These are phyloP conservation scores for Chytriomyces confervae DNA, from an alignment of 192 early-diverging fungal species.

Conservation along the genomic window DNA sequence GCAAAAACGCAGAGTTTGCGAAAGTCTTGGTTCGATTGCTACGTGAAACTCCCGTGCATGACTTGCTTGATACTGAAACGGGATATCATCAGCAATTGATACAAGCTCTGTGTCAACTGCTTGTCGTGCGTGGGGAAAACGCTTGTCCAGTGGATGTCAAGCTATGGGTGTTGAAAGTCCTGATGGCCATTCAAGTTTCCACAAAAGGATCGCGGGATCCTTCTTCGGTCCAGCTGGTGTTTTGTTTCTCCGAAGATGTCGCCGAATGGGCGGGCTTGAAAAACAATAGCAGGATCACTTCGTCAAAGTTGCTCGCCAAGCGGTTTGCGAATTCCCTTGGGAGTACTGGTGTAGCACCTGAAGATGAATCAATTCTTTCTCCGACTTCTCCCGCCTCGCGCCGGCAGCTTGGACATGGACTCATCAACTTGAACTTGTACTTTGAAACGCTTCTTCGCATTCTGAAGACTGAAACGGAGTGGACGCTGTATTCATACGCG, in stretches of 20 bases:
- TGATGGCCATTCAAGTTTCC: too few species aligned
- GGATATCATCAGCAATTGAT: too few species aligned
- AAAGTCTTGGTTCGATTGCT: too few species aligned
- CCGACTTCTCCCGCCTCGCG: not conserved
- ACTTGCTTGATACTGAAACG: too few species aligned
- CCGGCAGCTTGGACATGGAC: not conserved
- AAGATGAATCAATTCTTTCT: not conserved
- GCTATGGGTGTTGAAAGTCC: too few species aligned
- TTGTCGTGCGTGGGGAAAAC: too few species aligned
- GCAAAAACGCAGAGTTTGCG: too few species aligned
- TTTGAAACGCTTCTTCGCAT: constrained; percentile 35
- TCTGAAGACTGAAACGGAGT: constrained; percentile 70
- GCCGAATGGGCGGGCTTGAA: not conserved
- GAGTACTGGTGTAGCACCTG: not conserved
- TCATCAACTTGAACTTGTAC: constrained; percentile 8
- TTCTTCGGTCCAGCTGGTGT: not conserved
- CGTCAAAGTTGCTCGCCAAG: not conserved
- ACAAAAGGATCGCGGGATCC: too few species aligned
- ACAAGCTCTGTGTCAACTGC: too few species aligned
- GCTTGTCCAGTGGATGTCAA: too few species aligned
- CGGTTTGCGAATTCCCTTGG: not conserved
- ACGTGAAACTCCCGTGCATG: too few species aligned
- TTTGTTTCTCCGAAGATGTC: not conserved
- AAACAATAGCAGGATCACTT: not conserved
- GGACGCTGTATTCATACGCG: constrained; percentile 74